Percentiles rank a stretch among this genome's conserved stretches.
Conservation (phyloP, 805 yeast species). For the Zygosaccharomyces lentus region DNA sequence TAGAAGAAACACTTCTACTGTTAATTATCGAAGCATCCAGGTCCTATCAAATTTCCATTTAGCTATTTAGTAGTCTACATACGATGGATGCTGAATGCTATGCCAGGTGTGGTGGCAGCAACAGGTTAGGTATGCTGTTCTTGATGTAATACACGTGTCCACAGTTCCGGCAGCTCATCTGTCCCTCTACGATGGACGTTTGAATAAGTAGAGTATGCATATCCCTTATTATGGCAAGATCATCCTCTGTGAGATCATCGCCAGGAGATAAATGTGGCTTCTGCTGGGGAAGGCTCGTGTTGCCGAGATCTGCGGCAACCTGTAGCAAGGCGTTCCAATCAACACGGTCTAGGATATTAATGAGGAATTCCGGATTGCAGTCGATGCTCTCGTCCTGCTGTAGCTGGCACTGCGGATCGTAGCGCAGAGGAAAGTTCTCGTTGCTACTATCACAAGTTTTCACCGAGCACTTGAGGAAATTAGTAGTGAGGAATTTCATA, state of each 20-base stretch:
- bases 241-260: slow-evolving; percentile 40
- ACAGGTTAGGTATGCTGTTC: slow-evolving; percentile 88
- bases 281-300: slow-evolving; percentile 51
- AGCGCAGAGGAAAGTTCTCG: slow-evolving; percentile 77
- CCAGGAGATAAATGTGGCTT: slow-evolving; percentile 48
- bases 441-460: slow-evolving; percentile 70
- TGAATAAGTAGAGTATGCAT: slow-evolving; percentile 76
- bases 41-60: background rate
- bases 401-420: slow-evolving; percentile 56
- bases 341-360: slow-evolving; percentile 70
- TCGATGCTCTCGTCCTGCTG: slow-evolving; percentile 71
- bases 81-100: slow-evolving; percentile 12
- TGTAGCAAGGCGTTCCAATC: slow-evolving; percentile 82
- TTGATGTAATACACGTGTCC: slow-evolving; percentile 84
- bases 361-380: slow-evolving; percentile 74
- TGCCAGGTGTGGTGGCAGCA: slow-evolving; percentile 91
- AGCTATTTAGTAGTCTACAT: background rate
- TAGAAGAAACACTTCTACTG: background rate
- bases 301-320: slow-evolving; percentile 76
- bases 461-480: slow-evolving; percentile 91
- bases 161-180: slow-evolving; percentile 84
- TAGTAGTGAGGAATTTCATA: slow-evolving; percentile 94
- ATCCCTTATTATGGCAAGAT: slow-evolving; percentile 54
- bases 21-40: background rate
- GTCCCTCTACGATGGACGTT: slow-evolving; percentile 83